Evolutionary conservation across 2,329 filamentous ascomycete species (phyloP), one percentile per base, ranked within the genome.

Genomic region (Metarhizium brunneum): DNA sequence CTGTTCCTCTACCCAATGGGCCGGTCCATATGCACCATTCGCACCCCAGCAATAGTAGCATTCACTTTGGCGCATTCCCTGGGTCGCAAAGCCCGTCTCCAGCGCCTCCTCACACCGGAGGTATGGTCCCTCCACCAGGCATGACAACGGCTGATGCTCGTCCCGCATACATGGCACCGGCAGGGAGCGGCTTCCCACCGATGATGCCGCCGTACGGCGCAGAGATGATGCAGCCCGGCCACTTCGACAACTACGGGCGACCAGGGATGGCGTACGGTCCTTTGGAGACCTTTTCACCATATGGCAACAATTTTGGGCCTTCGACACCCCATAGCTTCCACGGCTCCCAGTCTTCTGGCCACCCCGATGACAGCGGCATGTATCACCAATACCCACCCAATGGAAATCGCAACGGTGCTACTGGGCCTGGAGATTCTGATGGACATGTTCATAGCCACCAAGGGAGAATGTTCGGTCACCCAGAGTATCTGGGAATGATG

Each of bases 261-360:
- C 71, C 70, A 8, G 56, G 69, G 4, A 66, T 73, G 57, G 63
- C 62, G 16, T 73, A 67, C 54, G 66, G 64, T 8, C 69, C 66
- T 7, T 60, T 67, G 54, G 71, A 75, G 36, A 61, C 71, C 8
- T 70, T 69, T 55, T 63, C 60, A 47, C 61, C 63, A 5, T 65
- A 69, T 57, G 65, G 64, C 29, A 69, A 67, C 59, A 71, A 69
- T 60, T 79, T 80, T 63, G 78, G 76, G 3, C 78, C 81, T 2
- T 76, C 78, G 1, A 83, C 81, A 2, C 78, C 81, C 4, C 81
- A 81, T 59, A 85, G 81, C 66, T 83, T 82, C 62, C 82, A 83
- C 55, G 82, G 77, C 40, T 85, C 83, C 2, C 82, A 84, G 58
- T 76, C 80, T 40, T 83, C 82, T 2, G 73, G 69, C 5, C 74